Evolutionary conservation across 441 rosid species (phyloP).

Genomic region (Gossypium gossypioides): DNA sequence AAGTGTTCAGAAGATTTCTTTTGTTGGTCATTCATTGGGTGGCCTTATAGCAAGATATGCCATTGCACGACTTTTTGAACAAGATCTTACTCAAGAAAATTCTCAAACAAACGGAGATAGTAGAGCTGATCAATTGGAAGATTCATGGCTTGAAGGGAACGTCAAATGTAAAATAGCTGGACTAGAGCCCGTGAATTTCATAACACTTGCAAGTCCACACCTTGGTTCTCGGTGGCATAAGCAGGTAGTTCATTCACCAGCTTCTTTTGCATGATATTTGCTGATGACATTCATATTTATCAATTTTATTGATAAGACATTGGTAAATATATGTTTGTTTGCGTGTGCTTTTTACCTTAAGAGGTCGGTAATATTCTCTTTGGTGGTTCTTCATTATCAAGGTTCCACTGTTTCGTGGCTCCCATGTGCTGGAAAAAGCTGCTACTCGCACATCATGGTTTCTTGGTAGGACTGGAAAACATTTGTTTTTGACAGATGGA

Average conservation of each 20-base stretch:
- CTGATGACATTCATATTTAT: neutral
- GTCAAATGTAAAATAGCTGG: constrained; percentile 53
- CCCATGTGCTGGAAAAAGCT: constrained; percentile 45
- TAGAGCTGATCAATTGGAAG: constrained; percentile 22
- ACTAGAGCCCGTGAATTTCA: constrained; percentile 68
- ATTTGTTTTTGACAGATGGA: constrained; percentile 60
- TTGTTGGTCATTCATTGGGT: constrained; percentile 79
- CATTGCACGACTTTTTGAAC: constrained; percentile 58
- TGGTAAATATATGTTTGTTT: neutral
- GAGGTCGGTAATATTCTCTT: constrained; percentile 6
- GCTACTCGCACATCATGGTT: constrained; percentile 48
- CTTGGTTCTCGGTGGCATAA: constrained; percentile 84
- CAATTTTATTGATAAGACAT: neutral
- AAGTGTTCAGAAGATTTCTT: constrained; percentile 55
- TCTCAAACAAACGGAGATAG: constrained; percentile 29
- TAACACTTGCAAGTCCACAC: constrained; percentile 82
- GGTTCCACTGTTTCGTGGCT: constrained; percentile 73
- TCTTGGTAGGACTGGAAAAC: constrained; percentile 80
- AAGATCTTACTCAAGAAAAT: constrained; percentile 23
- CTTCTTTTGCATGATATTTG: neutral
- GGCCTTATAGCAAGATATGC: constrained; percentile 84
- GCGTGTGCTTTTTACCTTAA: neutral
- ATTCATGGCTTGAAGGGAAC: constrained; percentile 24
- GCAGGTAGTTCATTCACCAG: constrained; percentile 41
- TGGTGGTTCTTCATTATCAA: constrained; percentile 17